phyloP scores from a whole-genome alignment of 331 rosid species.

The Acacia concinna region DNA sequence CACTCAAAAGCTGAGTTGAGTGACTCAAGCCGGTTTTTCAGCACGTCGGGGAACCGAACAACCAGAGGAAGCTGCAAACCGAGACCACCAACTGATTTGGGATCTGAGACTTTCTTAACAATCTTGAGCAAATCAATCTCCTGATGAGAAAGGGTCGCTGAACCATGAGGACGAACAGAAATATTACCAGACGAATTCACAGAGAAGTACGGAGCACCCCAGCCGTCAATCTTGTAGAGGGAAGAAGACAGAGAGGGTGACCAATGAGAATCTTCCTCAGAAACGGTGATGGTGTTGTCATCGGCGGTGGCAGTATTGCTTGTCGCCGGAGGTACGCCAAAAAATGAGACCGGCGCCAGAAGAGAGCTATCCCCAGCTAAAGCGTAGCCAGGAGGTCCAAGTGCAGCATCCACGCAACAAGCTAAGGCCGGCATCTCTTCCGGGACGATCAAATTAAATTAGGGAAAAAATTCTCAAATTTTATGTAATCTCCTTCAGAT shows the following conservation, averaged over 20 bases:
- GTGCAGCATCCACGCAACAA: conserved; percentile 76
- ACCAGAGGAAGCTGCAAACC: conserved; percentile 86
- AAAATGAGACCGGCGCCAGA: conserved; percentile 57
- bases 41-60: conserved; percentile 78
- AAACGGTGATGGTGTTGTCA: not conserved
- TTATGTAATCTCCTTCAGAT: conserved; percentile 43
- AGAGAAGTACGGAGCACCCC: conserved; percentile 85
- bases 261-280: conserved; percentile 52
- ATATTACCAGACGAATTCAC: conserved; percentile 72
- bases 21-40: conserved; percentile 73
- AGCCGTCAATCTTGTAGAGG: conserved; percentile 70
- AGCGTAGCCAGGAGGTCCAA: conserved; percentile 72
- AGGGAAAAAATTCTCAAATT: not conserved
- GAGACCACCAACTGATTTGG: conserved; percentile 64
- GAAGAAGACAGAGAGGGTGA: conserved; percentile 56
- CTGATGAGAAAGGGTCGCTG: conserved; percentile 73
- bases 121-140: conserved; percentile 88
- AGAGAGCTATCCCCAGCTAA: conserved; percentile 66
- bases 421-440: conserved; percentile 92
- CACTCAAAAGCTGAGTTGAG: conserved; percentile 72
- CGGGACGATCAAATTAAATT: conserved; percentile 41
- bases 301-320: conserved; percentile 7
- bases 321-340: conserved; percentile 46
- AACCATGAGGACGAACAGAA: conserved; percentile 70
- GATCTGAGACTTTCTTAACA: conserved; percentile 80